Base-by-base conservation (phyloP, 345 rosid species). In the Pistacia integerrima region DNA sequence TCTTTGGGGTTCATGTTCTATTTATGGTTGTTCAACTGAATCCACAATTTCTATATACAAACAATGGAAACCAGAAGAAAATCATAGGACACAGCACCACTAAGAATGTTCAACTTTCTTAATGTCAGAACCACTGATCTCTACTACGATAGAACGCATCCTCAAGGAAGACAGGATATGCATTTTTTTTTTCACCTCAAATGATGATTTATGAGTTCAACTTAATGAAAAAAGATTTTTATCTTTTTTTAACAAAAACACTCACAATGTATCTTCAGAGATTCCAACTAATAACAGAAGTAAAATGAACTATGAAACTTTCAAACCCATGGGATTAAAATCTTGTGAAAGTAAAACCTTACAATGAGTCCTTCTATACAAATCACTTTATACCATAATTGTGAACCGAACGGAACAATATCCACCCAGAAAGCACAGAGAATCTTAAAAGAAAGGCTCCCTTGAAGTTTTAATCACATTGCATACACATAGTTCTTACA, bases 341-440 rank as follows among this genome's bases (percentile, higher is more conserved):
- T 41, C 46, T 41, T 41, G 9, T 41, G 0, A 41, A 41, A 41
- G 46, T 1, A 41, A 41, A 41, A 41, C 46, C 8, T 41, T 41
- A 41, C 8, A 41, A 7, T 14, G 35, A 3, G 57, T 52, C 38
- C 22, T 22, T 46, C 52, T 8, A 66, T 14, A 46, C 14, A 59
- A 69, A 59, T 44, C 5, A 72, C 55, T n/a, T 12, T 22, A 28
- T 72, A 22, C 60, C 57, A 25, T 30, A 61, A 59, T 33, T 11
- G 48, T 64, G 38, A 48, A 30, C 25, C 30, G 49, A 73, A 30
- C 6, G 16, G 4, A 20, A 33, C 3, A 35, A 51, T 11, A 51
- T 74, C 67, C 8, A 66, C 70, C 28, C 71, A 36, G 41, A 75
- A 75, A 75, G 44, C 69, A 18, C 44, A 62, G 33, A 66, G 30